Conservation (phyloP, 2,329 filamentous ascomycete genomes). For the Rhinocladiella mackenziei region DNA sequence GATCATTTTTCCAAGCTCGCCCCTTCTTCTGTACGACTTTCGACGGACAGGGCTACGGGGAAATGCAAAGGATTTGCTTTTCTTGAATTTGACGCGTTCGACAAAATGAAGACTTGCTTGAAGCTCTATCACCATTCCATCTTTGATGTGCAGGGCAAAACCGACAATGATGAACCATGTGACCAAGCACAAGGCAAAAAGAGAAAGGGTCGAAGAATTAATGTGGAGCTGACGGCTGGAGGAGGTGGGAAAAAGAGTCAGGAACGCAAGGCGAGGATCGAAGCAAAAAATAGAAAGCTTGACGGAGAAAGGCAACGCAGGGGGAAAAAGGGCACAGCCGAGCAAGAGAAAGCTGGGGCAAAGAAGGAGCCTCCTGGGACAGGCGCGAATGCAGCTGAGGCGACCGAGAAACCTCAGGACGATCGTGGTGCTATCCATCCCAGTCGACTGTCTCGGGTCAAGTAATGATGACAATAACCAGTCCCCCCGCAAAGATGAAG, state of each 20-base stretch:
- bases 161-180: constrained; percentile 2
- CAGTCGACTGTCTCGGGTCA: constrained; percentile 41
- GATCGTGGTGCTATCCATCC: constrained; percentile 42
- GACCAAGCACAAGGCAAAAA: constrained; percentile 4
- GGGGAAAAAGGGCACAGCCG: constrained; percentile 38
- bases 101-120: constrained; percentile 88
- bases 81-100: constrained; percentile 80
- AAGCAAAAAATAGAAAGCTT: constrained; percentile 79
- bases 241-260: constrained; percentile 75
- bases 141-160: constrained; percentile 57
- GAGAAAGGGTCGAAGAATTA: constrained; percentile 65
- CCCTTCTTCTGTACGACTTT: constrained; percentile 67
- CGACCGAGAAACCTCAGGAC: constrained; percentile 20
- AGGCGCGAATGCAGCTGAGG: constrained; percentile 19
- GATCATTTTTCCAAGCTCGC: constrained; percentile 74
- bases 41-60: constrained; percentile 61
- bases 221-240: constrained; percentile 88
- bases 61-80: constrained; percentile 77
- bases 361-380: constrained; percentile 33
- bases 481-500: not conserved
- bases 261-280: constrained; percentile 69
- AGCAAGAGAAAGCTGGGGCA: constrained; percentile 34
- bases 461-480: constrained; percentile 17
- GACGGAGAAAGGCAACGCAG: constrained; percentile 61
- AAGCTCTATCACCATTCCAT: constrained; percentile 83